These are phyloP conservation scores for Hyaloscypha hepaticicola DNA, from an alignment of 495 filamentous ascomycete species.

Conservation along the genomic window DNA sequence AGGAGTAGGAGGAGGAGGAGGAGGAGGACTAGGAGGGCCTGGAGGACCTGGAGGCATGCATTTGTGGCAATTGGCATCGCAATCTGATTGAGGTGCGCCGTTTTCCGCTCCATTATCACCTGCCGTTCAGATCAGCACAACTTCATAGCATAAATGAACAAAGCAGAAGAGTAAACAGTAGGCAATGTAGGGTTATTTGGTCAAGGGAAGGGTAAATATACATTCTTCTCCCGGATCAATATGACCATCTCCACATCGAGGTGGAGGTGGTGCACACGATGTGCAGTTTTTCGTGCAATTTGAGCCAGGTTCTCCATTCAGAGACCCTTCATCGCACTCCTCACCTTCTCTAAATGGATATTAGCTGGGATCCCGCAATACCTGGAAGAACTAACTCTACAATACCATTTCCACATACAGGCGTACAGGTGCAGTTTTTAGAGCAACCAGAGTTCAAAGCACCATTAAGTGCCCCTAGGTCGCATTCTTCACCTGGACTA, in stretches of 20 bases:
- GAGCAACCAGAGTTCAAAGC: background rate
- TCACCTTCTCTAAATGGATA: too few species aligned
- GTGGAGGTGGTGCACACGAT: background rate
- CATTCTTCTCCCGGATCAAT: constrained; percentile 3
- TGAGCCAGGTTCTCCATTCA: constrained; percentile 3
- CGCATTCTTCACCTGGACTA: constrained; percentile 6
- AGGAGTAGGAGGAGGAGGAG: background rate
- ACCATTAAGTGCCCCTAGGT: constrained; percentile 5
- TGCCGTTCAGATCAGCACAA: too few species aligned
- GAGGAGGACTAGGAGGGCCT: too few species aligned
- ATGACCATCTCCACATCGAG: constrained; percentile 10
- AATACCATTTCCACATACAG: background rate
- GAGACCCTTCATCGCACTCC: constrained; percentile 11
- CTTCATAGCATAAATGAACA: too few species aligned
- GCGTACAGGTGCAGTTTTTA: constrained; percentile 7
- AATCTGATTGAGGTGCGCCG: constrained; percentile 1
- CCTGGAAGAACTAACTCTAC: too few species aligned
- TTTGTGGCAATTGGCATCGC: constrained; percentile 9
- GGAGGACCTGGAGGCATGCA: background rate
- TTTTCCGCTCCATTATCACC: constrained; percentile 19
- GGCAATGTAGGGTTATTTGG: too few species aligned
- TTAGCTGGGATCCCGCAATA: too few species aligned
- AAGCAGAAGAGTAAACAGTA: too few species aligned
- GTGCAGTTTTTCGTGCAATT: constrained; percentile 19
- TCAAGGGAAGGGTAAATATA: too few species aligned